Base-by-base conservation (phyloP, 257 asterid species). In the Fraxinus cuspidata region DNA sequence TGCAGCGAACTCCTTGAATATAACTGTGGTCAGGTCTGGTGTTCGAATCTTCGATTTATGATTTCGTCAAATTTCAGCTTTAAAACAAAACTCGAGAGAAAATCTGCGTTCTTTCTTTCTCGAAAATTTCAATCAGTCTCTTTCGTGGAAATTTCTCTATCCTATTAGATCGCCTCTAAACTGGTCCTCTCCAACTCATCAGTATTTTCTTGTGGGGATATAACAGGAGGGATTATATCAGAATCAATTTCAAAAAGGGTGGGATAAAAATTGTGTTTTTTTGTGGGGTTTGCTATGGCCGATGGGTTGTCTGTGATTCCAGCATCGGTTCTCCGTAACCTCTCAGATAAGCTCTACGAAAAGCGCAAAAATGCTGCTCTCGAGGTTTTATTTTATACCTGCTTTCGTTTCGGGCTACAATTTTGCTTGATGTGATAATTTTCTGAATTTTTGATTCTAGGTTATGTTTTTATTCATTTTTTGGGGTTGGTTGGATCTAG, bases 321-420 rank as follows among this genome's bases (percentile, higher is more conserved):
- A 7, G 90, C 98, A 21, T 89, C 98, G 60, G 96, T 93, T 78
- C 88, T 95, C 69, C 97, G 99, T 38, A 95, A 93, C 87, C 91
- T 95, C 79, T 93, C 98, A 70, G 99, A 95, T 82, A 95, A 95
- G 89, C 94, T 95, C 58, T 95, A 95, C 75, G 99, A 95, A 87
- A 95, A 95, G 90, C 94, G 99, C 35, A 95, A 92, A 80, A 95
- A 95, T 93, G 99, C 99, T 79, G 99, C 99, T 64, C 86, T 95
- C 27, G 99, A 95, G 97, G 99, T 94, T 64, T 75, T 60, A 28
- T 65, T 49, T 49, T 34, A 73, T 35, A 27, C 51, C 16, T 65
- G 9, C 25, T 71, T 16, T 27, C 58, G 3, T 58, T 38, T 42
- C 60, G 7, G 9, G 42, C 32, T 63, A 27, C 15, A 23, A 23